phyloP scores from a whole-genome alignment of 2,329 filamentous ascomycete genomes.

The Hymenoscyphus occultus region DNA sequence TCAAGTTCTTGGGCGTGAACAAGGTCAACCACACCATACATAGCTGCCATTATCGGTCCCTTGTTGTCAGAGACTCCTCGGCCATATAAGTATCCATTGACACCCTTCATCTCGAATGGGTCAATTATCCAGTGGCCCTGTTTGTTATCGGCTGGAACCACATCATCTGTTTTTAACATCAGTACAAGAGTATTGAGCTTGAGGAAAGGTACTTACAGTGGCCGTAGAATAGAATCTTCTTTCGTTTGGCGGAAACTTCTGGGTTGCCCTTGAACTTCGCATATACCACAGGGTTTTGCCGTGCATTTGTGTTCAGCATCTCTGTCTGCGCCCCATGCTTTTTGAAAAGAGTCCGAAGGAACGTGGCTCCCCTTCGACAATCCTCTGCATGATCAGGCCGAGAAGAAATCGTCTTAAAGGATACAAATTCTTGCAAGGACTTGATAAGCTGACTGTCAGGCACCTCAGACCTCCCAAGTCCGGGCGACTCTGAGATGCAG shows the following conservation, averaged over 20 bases:
- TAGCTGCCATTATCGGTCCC: constrained; percentile 87
- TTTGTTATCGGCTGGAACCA: constrained; percentile 84
- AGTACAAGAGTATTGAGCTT: neutral
- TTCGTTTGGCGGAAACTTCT: constrained; percentile 62
- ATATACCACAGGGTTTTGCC: constrained; percentile 85
- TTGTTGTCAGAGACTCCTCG: constrained; percentile 98
- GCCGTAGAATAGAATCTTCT: constrained; percentile 92
- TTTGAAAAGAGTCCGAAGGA: constrained; percentile 85
- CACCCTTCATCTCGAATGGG: constrained; percentile 84
- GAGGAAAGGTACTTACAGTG: constrained; percentile 54
- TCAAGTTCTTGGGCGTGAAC: constrained; percentile 78
- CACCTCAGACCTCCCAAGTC: constrained; percentile 22
- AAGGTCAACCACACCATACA: constrained; percentile 90
- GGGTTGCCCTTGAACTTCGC: constrained; percentile 81
- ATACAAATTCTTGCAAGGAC: constrained; percentile 80
- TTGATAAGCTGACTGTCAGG: constrained; percentile 60
- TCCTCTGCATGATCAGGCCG: constrained; percentile 83
- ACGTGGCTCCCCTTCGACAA: constrained; percentile 88
- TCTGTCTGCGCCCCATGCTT: constrained; percentile 86
- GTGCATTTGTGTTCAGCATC: constrained; percentile 78
- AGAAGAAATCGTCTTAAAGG: constrained; percentile 88
- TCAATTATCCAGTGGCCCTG: constrained; percentile 81
- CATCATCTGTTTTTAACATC: constrained; percentile 57
- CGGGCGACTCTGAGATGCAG: constrained; percentile 32
- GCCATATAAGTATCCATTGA: constrained; percentile 91